Conservation (phyloP, 768 basidiomycete species). For the Symmetrospora coprosmae region DNA sequence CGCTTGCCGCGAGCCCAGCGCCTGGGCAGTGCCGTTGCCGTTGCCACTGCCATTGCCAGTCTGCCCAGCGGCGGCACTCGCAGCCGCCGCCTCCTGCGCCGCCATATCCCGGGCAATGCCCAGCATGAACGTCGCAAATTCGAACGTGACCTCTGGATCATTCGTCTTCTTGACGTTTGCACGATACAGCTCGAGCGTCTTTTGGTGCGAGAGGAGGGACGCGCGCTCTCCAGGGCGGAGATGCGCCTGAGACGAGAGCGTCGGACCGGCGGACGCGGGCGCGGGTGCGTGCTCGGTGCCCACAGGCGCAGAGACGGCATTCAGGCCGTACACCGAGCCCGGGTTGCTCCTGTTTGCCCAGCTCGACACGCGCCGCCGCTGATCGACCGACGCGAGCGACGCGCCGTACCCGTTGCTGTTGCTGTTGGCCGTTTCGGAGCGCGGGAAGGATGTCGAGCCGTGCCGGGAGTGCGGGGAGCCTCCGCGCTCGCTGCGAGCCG, state of each 20-base stretch:
- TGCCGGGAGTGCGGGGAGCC: not conserved
- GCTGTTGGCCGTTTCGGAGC: not conserved
- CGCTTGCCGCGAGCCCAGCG: not conserved
- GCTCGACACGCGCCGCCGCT: constrained; percentile 1
- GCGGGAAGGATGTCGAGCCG: constrained; percentile 4
- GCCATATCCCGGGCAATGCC: constrained; percentile 75
- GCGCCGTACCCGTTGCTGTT: not conserved
- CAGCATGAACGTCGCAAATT: constrained; percentile 97
- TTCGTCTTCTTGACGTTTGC: constrained; percentile 97
- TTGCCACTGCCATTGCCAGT: not conserved
- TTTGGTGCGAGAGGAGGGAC: constrained; percentile 81
- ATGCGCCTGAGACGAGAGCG: constrained; percentile 33
- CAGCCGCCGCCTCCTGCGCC: constrained; percentile 44
- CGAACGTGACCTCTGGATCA: constrained; percentile 92
- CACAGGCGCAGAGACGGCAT: not conserved
- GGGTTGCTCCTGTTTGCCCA: constrained; percentile 14
- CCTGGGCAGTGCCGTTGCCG: not conserved
- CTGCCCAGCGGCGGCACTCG: not conserved
- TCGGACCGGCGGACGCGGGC: not conserved
- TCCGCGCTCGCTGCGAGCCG: not conserved
- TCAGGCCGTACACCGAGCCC: constrained; percentile 12
- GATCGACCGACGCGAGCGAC: too few species aligned
- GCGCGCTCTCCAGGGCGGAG: constrained; percentile 58
- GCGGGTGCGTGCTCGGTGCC: not conserved
- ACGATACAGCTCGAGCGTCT: constrained; percentile 91